Percentiles rank a stretch among this genome's conserved stretches.
Conservation (phyloP, 805 yeast genomes). For the Kodamaea nitidulidarum region DNA sequence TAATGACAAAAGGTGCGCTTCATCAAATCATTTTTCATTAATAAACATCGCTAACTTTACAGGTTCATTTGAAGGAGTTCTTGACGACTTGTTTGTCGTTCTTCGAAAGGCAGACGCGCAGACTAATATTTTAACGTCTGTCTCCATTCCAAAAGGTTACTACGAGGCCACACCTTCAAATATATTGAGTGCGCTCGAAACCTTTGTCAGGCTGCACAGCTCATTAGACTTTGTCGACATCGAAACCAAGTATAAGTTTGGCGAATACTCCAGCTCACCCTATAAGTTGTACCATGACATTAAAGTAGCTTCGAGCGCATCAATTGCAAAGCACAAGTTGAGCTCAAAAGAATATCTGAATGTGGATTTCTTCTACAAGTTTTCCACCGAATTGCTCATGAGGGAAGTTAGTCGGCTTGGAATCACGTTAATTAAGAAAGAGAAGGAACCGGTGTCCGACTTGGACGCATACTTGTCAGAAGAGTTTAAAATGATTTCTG, state of each 20-base stretch:
- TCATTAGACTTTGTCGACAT: conserved; percentile 36
- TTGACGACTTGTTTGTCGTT: conserved; percentile 23
- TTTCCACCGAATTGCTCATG: conserved; percentile 57
- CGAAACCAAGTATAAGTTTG: conserved; percentile 33
- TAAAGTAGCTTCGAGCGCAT: conserved; percentile 49
- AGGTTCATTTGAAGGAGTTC: conserved; percentile 10
- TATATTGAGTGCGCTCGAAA: conserved; percentile 42
- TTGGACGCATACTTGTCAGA: conserved; percentile 44
- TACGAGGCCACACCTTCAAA: conserved; percentile 41
- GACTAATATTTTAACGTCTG: conserved; percentile 15
- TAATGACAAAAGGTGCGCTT: not conserved
- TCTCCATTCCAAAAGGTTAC: conserved; percentile 42
- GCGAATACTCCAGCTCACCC: conserved; percentile 40
- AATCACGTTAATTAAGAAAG: conserved; percentile 16
- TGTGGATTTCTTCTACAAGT: conserved; percentile 61
- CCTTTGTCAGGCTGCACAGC: conserved; percentile 27
- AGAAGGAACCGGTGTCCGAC: conserved; percentile 22
- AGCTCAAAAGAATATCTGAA: conserved; percentile 48
- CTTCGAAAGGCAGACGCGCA: conserved; percentile 25
- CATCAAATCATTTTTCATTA: not conserved
- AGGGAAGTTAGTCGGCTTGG: conserved; percentile 55
- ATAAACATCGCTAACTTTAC: not conserved
- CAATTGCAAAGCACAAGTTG: conserved; percentile 44
- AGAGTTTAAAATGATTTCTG: conserved; percentile 60
- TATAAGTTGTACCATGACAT: conserved; percentile 66